Evolutionary conservation across 768 basidiomycete genomes (phyloP).

Genomic region (Asterophora parasitica): DNA sequence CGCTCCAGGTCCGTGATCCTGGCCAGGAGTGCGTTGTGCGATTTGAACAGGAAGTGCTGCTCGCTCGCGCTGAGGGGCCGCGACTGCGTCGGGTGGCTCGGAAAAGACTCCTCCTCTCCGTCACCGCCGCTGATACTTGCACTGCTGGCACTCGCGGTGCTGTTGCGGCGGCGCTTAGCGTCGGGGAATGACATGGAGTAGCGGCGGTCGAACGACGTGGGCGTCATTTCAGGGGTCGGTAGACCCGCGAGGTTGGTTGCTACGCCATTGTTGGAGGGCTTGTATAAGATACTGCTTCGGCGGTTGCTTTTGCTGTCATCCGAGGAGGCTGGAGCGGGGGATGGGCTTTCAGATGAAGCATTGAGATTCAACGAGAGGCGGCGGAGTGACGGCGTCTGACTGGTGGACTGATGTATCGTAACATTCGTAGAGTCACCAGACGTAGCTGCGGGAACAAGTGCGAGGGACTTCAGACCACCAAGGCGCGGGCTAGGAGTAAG

Average conservation of each 20-base stretch:
- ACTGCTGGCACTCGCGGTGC: constrained; percentile 21
- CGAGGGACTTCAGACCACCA: constrained; percentile 50
- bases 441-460: constrained; percentile 33
- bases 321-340: constrained; percentile 17
- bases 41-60: constrained; percentile 83
- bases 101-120: constrained; percentile 42
- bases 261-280: constrained; percentile 42
- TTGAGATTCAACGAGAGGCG: constrained; percentile 37
- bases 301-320: constrained; percentile 35
- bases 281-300: constrained; percentile 77
- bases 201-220: constrained; percentile 44
- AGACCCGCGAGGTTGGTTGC: constrained; percentile 36
- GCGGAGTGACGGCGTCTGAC: constrained; percentile 23
- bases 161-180: constrained; percentile 25
- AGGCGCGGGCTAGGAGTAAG: constrained; percentile 45
- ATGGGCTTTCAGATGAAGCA: constrained; percentile 24
- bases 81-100: constrained; percentile 30
- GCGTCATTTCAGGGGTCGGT: constrained; percentile 75
- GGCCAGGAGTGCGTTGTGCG: constrained; percentile 76
- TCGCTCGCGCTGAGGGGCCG: constrained; percentile 66
- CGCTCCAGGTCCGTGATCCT: constrained; percentile 81
- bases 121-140: constrained; percentile 7
- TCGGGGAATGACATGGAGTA: constrained; percentile 28
- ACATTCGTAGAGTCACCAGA: constrained; percentile 26
- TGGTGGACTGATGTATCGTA: constrained; percentile 29